Conservation (phyloP, 805 yeast species). For the Myxozyma kluyveri region DNA sequence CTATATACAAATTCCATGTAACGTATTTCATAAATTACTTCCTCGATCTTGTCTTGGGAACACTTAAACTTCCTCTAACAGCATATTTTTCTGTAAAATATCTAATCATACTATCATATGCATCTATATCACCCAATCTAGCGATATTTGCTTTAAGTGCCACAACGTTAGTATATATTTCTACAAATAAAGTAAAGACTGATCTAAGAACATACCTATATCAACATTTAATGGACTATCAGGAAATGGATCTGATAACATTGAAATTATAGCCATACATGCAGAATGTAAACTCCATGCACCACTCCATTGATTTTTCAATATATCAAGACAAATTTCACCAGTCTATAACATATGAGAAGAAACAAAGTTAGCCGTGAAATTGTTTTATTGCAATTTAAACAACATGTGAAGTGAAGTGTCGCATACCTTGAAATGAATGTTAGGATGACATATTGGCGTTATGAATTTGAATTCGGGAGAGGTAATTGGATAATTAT, state of each 20-base stretch:
- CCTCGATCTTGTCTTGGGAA: neutral
- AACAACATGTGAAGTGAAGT: neutral
- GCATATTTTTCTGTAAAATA: constrained; percentile 34
- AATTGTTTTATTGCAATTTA: no score
- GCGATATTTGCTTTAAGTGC: constrained; percentile 32
- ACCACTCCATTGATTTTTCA: constrained; percentile 41
- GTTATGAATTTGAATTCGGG: constrained; percentile 47
- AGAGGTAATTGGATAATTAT: constrained; percentile 49
- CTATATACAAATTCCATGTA: no score
- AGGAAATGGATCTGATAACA: constrained; percentile 42
- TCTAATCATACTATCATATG: constrained; percentile 34
- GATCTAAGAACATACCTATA: constrained; percentile 35
- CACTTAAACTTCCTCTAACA: neutral
- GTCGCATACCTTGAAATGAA: constrained; percentile 36
- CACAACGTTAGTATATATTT: neutral
- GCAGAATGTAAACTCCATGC: constrained; percentile 43
- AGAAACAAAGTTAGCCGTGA: neutral
- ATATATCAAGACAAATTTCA: constrained; percentile 42
- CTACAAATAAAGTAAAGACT: neutral
- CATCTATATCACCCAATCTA: constrained; percentile 35
- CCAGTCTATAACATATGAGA: constrained; percentile 35
- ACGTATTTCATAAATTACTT: no score
- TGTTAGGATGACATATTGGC: constrained; percentile 40
- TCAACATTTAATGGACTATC: constrained; percentile 42
- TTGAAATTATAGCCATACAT: constrained; percentile 39